Base-by-base conservation (phyloP, 2,329 filamentous ascomycete genomes). In the Penicillium sp. region DNA sequence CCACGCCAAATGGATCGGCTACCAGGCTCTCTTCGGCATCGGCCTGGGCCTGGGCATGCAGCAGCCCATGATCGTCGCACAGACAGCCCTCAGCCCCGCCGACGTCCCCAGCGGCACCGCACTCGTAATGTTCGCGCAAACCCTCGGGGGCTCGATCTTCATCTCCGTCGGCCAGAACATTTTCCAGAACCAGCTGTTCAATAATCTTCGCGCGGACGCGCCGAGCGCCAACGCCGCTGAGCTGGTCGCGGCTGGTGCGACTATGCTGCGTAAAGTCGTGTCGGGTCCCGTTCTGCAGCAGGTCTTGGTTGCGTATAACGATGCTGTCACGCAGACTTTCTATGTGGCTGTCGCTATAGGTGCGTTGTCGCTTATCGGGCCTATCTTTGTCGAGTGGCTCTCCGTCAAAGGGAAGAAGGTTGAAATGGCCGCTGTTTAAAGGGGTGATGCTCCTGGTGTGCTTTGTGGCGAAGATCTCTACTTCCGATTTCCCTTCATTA, bases 341-440 rank as follows among this genome's bases (percentile, higher is more conserved):
- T 77, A 77, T 57, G 72, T 74, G n/a, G 62, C 68, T 19, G 69
- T 77, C 5, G 75, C 71, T 1, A 76, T 78, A 70, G 68, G 69
- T 10, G 70, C 69, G n/a, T 51, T 77, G 39, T 69, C 68, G 2
- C 59, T 75, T 5, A 41, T 78, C 36, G 73, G 70, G 0, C 70
- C 73, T 1, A 59, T 76, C 27, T 72, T 70, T 35, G 62, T 79
- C 13, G 70, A 78, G 60, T 79, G 77, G 77, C 69, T 75, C 54
- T 77, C 72, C 4, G 73, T 79, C 27, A 78, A 76, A 63, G 73
- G 71, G 4, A 73, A 66, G 55, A 71, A 69, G 33, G 52, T 73
- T 44, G 68, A 72, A n/a, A 55, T 66, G 54, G 37, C 54, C 9
- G 47, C 65, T 9, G 66, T 53, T 31, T 63, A 27, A 62, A 43